Conservation (phyloP, 2,329 filamentous ascomycete genomes). For the Pseudofabraea citricarpa region DNA sequence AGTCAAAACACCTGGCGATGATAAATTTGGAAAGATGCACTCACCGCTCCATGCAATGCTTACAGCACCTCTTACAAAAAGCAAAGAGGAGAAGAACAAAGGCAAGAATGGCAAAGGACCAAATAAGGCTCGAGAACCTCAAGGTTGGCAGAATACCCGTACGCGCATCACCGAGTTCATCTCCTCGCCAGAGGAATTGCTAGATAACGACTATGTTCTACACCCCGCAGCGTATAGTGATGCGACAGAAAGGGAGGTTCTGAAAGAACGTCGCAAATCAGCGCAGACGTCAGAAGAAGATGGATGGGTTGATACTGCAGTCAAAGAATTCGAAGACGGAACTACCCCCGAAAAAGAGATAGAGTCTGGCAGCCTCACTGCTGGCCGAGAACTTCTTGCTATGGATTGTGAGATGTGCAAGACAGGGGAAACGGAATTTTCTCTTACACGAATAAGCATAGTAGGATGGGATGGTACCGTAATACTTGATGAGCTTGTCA, state of each 20-base stretch:
- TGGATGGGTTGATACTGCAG: constrained; percentile 80
- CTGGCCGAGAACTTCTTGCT: constrained; percentile 71
- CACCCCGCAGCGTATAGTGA: constrained; percentile 71
- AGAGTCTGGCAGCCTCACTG: constrained; percentile 76
- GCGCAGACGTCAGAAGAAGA: constrained; percentile 43
- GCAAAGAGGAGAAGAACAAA: constrained; percentile 55
- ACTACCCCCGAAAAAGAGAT: constrained; percentile 65
- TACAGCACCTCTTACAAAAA: constrained; percentile 65
- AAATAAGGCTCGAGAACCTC: constrained; percentile 55
- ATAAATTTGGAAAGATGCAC: constrained; percentile 73
- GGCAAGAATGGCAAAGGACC: constrained; percentile 28
- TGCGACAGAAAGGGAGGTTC: constrained; percentile 47
- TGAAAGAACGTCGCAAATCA: constrained; percentile 47
- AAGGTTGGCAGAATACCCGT: constrained; percentile 66
- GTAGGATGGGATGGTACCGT: constrained; percentile 80
- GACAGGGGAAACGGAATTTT: constrained; percentile 72
- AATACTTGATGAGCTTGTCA: constrained; percentile 86
- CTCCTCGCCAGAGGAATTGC: constrained; percentile 65
- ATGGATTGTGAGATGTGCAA: constrained; percentile 98
- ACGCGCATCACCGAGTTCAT: constrained; percentile 81
- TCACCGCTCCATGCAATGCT: constrained; percentile 85
- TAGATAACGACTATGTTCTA: constrained; percentile 77
- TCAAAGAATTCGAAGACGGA: constrained; percentile 63
- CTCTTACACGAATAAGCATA: constrained; percentile 84
- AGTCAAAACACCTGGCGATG: constrained; percentile 80